A percentile compares a stretch with the other conserved stretches of the same genome.
Conservation (phyloP, 305 asterid species). For the Fraxinus dipetala region DNA sequence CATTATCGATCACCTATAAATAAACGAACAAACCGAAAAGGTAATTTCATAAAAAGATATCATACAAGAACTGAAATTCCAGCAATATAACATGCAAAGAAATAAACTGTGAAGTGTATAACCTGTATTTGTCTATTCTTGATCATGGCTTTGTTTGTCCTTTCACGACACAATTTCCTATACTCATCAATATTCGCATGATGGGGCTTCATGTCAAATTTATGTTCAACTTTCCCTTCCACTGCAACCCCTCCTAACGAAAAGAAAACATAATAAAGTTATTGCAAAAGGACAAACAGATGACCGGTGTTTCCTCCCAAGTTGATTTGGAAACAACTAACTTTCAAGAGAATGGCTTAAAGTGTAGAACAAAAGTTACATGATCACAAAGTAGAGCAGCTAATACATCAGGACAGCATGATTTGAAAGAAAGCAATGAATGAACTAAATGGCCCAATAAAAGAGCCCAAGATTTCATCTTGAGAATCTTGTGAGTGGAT, state of each 20-base stretch:
- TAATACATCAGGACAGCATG: neutral
- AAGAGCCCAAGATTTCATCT: neutral
- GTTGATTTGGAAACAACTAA: neutral
- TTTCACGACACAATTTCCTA: constrained; percentile 78
- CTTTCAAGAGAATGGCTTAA: neutral
- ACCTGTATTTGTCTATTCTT: constrained; percentile 88
- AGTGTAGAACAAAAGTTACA: neutral
- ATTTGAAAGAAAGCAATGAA: neutral
- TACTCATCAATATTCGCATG: constrained; percentile 65
- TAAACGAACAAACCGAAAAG: neutral
- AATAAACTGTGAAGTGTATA: neutral
- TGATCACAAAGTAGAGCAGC: neutral
- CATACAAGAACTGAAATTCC: neutral
- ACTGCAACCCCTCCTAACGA: constrained; percentile 39
- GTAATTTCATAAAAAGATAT: constrained; percentile 6
- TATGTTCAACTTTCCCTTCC: constrained; percentile 87
- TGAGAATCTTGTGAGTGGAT: neutral
- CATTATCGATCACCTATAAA: constrained; percentile 66
- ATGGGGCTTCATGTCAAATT: constrained; percentile 86
- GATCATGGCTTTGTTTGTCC: constrained; percentile 76
- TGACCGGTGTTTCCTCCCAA: neutral
- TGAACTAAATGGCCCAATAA: neutral
- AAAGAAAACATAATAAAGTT: constrained; percentile 6
- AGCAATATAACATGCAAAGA: constrained; percentile 8
- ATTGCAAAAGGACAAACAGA: neutral